Percentiles rank a stretch among this genome's conserved stretches.
Evolutionary conservation across 2,329 filamentous ascomycete genomes (phyloP).

Genomic region (Colletotrichum sp.): DNA sequence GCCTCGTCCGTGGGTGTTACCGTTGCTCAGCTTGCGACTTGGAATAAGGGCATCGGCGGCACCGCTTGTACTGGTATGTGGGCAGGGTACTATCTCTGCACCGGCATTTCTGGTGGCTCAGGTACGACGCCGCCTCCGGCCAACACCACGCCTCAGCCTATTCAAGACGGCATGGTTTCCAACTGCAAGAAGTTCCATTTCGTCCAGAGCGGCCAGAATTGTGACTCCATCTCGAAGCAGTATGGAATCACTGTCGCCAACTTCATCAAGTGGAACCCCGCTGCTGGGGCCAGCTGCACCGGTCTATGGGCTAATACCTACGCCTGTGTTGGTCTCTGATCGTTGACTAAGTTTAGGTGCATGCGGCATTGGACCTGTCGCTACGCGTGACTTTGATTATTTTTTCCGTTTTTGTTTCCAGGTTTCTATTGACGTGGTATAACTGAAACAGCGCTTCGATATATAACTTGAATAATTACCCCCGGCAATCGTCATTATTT

Average conservation of each 20-base stretch:
- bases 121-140: not conserved
- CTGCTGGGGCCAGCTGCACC: not conserved
- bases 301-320: constrained; percentile 11
- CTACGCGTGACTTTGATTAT: too few relatives aligned
- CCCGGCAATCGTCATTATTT: too few relatives aligned
- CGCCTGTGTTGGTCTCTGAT: not conserved
- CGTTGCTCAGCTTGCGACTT: constrained; percentile 25
- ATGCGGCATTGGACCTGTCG: too few relatives aligned
- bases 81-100: not conserved
- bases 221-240: constrained; percentile 21
- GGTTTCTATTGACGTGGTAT: too few relatives aligned
- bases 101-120: not conserved
- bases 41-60: constrained; percentile 22
- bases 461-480: too few relatives aligned
- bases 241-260: constrained; percentile 27
- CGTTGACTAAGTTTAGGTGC: too few relatives aligned
- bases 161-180: constrained; percentile 14
- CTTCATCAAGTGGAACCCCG: constrained; percentile 23
- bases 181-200: constrained; percentile 23
- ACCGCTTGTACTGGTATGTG: constrained; percentile 19
- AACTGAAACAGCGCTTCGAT: too few relatives aligned
- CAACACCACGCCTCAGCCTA: constrained; percentile 28
- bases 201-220: not conserved
- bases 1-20: constrained; percentile 23
- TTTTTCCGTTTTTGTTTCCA: too few relatives aligned